Conservation (phyloP, 2,329 filamentous ascomycete genomes). For the Ophiostoma populinum region DNA sequence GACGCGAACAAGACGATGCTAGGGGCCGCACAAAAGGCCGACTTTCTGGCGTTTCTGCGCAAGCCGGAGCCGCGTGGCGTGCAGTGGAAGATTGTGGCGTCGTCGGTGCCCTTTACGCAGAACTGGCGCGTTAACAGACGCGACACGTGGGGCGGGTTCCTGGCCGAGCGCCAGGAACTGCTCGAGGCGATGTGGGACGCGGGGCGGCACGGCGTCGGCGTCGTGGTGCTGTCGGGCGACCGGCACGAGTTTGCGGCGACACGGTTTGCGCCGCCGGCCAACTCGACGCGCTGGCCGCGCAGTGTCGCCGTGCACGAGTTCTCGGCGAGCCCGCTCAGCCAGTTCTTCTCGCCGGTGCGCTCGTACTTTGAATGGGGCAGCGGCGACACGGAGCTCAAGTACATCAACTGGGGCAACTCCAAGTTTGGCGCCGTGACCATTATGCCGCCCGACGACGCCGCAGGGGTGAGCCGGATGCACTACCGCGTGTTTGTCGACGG, state of each 20-base stretch:
- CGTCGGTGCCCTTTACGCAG: slow-evolving; percentile 87
- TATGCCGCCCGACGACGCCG: slow-evolving; percentile 16
- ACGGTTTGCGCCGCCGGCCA: slow-evolving; percentile 47
- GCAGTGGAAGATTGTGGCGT: slow-evolving; percentile 85
- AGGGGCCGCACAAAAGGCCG: slow-evolving; percentile 57
- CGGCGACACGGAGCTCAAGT: slow-evolving; percentile 73
- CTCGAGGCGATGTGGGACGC: slow-evolving; percentile 89
- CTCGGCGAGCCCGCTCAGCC: slow-evolving; percentile 75
- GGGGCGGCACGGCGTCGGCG: slow-evolving; percentile 51
- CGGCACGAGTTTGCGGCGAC: slow-evolving; percentile 96
- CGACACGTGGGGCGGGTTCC: slow-evolving; percentile 91
- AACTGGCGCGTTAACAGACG: slow-evolving; percentile 82
- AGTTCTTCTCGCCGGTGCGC: slow-evolving; percentile 77
- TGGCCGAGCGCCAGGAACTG: slow-evolving; percentile 59
- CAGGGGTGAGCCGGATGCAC: slow-evolving; percentile 42
- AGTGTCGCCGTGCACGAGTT: slow-evolving; percentile 69
- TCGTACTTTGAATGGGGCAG: slow-evolving; percentile 71
- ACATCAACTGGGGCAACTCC: slow-evolving; percentile 68
- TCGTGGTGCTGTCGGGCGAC: slow-evolving; percentile 77
- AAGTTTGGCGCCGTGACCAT: slow-evolving; percentile 82
- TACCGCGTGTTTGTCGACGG: slow-evolving; percentile 78
- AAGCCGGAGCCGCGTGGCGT: slow-evolving; percentile 59
- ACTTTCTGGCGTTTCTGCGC: slow-evolving; percentile 61
- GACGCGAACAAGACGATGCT: slow-evolving; percentile 70
- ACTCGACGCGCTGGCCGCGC: slow-evolving; percentile 40